A percentile compares a stretch with the other conserved stretches of the same genome.
Conservation (phyloP, 192 early-diverging fungal genomes). For the Obelidium mucronatum region DNA sequence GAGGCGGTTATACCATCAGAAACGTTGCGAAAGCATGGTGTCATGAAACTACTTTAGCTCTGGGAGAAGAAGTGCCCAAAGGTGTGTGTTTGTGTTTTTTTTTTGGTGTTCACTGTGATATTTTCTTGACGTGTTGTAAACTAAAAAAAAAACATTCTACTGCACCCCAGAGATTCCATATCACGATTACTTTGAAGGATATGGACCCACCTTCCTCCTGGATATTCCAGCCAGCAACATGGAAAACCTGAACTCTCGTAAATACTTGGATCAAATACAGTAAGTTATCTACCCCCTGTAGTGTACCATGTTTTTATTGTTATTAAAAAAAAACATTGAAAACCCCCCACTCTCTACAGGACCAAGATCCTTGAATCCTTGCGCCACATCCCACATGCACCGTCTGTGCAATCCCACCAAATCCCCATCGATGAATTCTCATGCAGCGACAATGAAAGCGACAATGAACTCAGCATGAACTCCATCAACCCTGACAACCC, state of each 20-base stretch:
- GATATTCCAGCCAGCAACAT: slow-evolving; percentile 81
- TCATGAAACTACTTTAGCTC: slow-evolving; percentile 87
- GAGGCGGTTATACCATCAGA: slow-evolving; percentile 91
- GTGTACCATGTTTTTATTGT: background rate
- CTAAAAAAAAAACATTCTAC: too few species aligned
- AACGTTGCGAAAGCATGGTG: slow-evolving; percentile 96
- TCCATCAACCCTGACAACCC: background rate
- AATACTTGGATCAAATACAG: slow-evolving; percentile 85
- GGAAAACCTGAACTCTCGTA: slow-evolving; percentile 90
- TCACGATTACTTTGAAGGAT: slow-evolving; percentile 71
- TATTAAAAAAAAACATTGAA: background rate
- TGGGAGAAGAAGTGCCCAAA: slow-evolving; percentile 75
- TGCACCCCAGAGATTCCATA: slow-evolving; percentile 62
- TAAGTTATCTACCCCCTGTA: slow-evolving; percentile 37
- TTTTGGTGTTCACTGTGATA: too few species aligned
- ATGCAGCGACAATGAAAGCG: slow-evolving; percentile 36
- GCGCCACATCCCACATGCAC: slow-evolving; percentile 87
- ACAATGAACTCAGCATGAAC: slow-evolving; percentile 7
- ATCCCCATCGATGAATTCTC: slow-evolving; percentile 40
- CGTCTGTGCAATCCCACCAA: slow-evolving; percentile 92
- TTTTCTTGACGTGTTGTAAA: background rate
- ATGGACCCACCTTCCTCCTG: slow-evolving; percentile 59
- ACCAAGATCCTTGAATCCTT: slow-evolving; percentile 83
- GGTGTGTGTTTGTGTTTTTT: slow-evolving; percentile 31
- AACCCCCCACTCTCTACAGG: slow-evolving; percentile 29